Conservation (phyloP, 1,284 basidiomycete species). For the Sporisorium scitamineum region DNA sequence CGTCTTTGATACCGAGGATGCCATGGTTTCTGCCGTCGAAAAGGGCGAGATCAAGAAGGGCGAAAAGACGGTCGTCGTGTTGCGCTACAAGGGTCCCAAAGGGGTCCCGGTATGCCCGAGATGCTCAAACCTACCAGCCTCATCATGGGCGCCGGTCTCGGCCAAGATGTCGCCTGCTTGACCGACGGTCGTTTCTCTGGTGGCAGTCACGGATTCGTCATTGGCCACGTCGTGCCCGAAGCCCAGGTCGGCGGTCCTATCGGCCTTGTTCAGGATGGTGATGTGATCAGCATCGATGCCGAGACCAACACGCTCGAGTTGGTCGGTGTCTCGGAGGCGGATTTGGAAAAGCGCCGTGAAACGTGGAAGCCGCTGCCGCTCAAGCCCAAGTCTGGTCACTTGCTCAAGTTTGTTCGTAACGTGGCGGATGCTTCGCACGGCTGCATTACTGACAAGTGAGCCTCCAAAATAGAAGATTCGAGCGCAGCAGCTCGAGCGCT, state of each 20-base stretch:
- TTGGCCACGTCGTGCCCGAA: slow-evolving; percentile 93
- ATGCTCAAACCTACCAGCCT: slow-evolving; percentile 79
- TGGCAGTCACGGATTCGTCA: slow-evolving; percentile 79
- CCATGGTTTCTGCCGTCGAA: slow-evolving; percentile 66
- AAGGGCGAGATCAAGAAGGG: slow-evolving; percentile 64
- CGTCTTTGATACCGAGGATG: slow-evolving; percentile 68
- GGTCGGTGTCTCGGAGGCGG: slow-evolving; percentile 76
- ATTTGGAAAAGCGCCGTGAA: slow-evolving; percentile 77
- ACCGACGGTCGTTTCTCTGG: slow-evolving; percentile 98
- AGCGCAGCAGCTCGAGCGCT: background rate
- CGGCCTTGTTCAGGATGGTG: slow-evolving; percentile 87
- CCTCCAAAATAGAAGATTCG: background rate
- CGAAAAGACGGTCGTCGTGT: slow-evolving; percentile 68
- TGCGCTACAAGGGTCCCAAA: slow-evolving; percentile 69
- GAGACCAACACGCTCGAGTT: slow-evolving; percentile 84
- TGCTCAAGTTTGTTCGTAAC: slow-evolving; percentile 65
- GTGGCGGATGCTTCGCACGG: slow-evolving; percentile 79
- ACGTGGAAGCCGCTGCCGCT: slow-evolving; percentile 84
- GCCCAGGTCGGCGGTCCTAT: slow-evolving; percentile 91
- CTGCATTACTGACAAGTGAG: slow-evolving; percentile 83
- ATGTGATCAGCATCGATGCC: slow-evolving; percentile 81
- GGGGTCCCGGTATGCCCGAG: slow-evolving; percentile 92
- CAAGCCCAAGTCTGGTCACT: slow-evolving; percentile 80
- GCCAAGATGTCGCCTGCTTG: slow-evolving; percentile 88
- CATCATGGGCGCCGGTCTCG: slow-evolving; percentile 83